A percentile compares a stretch with the other conserved stretches of the same genome.
These are phyloP conservation scores for Zizania latifolia DNA, from an alignment of 176 grass and related monocot genomes.

Conservation along the genomic window DNA sequence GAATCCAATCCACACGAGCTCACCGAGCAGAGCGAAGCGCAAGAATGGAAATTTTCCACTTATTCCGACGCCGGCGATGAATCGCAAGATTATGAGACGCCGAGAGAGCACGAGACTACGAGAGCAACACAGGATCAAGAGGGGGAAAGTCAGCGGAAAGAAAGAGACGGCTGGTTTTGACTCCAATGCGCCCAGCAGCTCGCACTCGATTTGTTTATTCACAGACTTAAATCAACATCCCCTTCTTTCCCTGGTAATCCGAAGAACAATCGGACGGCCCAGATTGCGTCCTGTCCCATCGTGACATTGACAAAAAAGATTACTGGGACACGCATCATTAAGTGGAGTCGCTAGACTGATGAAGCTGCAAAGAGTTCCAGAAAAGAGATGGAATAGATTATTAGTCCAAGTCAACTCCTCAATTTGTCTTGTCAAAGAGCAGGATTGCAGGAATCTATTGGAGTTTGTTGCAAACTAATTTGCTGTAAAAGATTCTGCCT, in stretches of 20 bases:
- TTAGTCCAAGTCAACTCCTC: constrained; percentile 36
- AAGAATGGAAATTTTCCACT: background rate
- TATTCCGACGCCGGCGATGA: background rate
- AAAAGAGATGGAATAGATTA: background rate
- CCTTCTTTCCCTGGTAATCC: background rate
- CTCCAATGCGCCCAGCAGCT: constrained; percentile 30
- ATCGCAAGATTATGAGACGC: constrained; percentile 14
- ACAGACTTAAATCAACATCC: background rate
- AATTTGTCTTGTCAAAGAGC: background rate
- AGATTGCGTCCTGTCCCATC: background rate
- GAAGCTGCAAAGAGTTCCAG: background rate
- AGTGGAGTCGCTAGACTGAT: background rate
- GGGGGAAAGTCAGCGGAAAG: constrained; percentile 40
- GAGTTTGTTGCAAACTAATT: too few species aligned
- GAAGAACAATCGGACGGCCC: background rate
- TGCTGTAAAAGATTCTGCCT: too few species aligned
- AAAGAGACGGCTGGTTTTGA: constrained; percentile 56
- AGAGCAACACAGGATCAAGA: background rate
- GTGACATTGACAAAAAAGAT: background rate
- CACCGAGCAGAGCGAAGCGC: background rate
- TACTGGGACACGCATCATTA: background rate
- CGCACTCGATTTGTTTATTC: background rate
- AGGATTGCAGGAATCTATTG: too few species aligned
- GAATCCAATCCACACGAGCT: constrained; percentile 11
- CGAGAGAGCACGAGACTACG: constrained; percentile 32